These are phyloP conservation scores for Epithemia pelagica DNA, from an alignment of 108 stramenopile species.

Conservation along the genomic window DNA sequence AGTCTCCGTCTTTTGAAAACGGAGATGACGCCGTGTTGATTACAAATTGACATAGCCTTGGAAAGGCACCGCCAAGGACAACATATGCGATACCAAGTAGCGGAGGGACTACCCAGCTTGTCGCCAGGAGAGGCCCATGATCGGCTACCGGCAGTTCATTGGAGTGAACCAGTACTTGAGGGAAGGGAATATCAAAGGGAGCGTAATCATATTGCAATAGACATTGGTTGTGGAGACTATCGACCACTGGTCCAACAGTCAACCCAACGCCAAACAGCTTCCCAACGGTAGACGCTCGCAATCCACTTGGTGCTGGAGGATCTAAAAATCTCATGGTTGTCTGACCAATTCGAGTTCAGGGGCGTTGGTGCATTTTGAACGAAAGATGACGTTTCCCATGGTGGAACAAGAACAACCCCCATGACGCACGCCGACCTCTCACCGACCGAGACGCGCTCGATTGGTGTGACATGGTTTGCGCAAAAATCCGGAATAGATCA, in stretches of 20 bases:
- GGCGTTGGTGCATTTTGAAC: no score
- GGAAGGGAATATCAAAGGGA: conserved; percentile 28
- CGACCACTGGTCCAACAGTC: conserved; percentile 66
- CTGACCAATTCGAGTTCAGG: no score
- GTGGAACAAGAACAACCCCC: no score
- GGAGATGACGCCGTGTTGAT: conserved; percentile 1
- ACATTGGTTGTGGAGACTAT: conserved; percentile 81
- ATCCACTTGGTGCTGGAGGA: no score
- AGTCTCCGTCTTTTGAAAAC: neutral
- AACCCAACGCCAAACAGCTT: conserved; percentile 52
- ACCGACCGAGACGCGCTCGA: no score
- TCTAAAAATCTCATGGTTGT: no score
- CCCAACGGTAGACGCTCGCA: conserved; percentile 13
- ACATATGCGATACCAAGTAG: conserved; percentile 76
- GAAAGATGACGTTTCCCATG: no score
- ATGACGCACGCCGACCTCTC: no score
- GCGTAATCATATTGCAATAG: conserved; percentile 56
- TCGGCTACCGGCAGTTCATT: no score
- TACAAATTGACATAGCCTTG: conserved; percentile 26
- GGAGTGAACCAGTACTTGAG: no score
- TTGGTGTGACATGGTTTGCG: no score
- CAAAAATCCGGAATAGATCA: no score
- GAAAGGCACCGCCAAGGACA: conserved; percentile 68
- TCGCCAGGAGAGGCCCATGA: neutral
- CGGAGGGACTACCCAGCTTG: conserved; percentile 72